Base-by-base conservation (phyloP, 2,329 filamentous ascomycete genomes). In the Curvularia verruculosa region DNA sequence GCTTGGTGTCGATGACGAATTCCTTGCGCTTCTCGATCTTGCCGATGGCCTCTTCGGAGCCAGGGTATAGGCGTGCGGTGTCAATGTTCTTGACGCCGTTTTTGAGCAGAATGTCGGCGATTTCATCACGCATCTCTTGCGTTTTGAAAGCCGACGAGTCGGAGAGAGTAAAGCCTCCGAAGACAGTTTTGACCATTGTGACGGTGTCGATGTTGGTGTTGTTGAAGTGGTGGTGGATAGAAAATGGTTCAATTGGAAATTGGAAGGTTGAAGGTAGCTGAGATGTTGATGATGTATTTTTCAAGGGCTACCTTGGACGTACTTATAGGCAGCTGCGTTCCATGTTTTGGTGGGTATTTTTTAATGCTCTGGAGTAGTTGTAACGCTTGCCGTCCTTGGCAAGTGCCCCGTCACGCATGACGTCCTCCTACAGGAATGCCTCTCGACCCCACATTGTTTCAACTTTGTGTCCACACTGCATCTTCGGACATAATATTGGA, bases 1-100 rank as follows among this genome's bases (percentile, higher is more conserved):
- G 69, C 60, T 83, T 83, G 46, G 80, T 82, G 67, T 82, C 79
- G 62, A 83, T 75, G 36, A 62, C 70, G 67, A 83, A 82, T 31
- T 72, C 64, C 1, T 77, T 71, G 31, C 75, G 74, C 13, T 77
- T 79, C 3, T 75, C 68, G 29, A 71, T 60, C 18, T 75, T 56
- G 47, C 81, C 80, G 0, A 83, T 73, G 15, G 73, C 66, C 26
- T 69, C 67, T 61, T 83, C 80, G 23, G 76, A 79, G 23, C 76
- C 67, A 9, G 66, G 66, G 58, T 83, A 82, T 5, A 77, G 58
- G 18, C 75, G 71, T 0, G 79, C 78, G 0, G 78, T 77, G 66
- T 81, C 79, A 47, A 81, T 69, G 43, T 61, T 74, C 12, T 68
- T 69, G 45, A 78, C 68, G 50, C 69, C 69, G 21, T 69, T 46